phyloP scores from a whole-genome alignment of 169 alveolate genomes.

The Babesia bovis region DNA sequence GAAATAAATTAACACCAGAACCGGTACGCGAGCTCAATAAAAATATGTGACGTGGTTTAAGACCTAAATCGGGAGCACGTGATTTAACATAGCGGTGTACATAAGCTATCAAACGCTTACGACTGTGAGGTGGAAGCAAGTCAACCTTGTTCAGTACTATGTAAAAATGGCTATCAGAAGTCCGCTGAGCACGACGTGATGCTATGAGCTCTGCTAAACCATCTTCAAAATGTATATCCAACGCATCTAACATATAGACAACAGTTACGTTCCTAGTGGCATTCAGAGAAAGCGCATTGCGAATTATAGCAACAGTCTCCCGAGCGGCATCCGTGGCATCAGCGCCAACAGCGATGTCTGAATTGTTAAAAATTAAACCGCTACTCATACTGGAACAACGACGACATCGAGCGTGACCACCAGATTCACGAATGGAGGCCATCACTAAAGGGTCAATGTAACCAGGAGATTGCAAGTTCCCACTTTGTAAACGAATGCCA shows the following conservation, averaged over 20 bases:
- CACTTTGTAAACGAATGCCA: conserved; percentile 69
- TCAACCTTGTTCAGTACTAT: conserved; percentile 57
- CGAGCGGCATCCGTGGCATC: conserved; percentile 48
- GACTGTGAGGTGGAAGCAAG: conserved; percentile 50
- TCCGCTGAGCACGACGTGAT: conserved; percentile 12
- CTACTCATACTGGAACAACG: conserved; percentile 52
- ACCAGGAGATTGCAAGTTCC: conserved; percentile 10
- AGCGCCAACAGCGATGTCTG: conserved; percentile 14
- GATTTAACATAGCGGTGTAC: conserved; percentile 38
- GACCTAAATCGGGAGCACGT: conserved; percentile 10
- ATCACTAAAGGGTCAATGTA: conserved; percentile 10
- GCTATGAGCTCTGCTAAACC: conserved; percentile 38
- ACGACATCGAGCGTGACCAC: conserved; percentile 20
- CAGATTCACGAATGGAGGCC: not conserved
- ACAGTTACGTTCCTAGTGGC: conserved; percentile 32
- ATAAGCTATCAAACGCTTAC: conserved; percentile 34
- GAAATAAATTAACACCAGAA: conserved; percentile 35
- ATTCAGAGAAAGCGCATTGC: conserved; percentile 37
- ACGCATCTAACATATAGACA: conserved; percentile 55
- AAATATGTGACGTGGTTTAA: conserved; percentile 52
- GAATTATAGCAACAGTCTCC: conserved; percentile 42
- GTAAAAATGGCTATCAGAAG: conserved; percentile 27
- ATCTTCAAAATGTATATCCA: conserved; percentile 50
- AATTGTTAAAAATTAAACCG: conserved; percentile 27
- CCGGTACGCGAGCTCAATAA: conserved; percentile 40